phyloP scores from a whole-genome alignment of 352 stramenopile genomes.

The Globisporangium carolinianum region DNA sequence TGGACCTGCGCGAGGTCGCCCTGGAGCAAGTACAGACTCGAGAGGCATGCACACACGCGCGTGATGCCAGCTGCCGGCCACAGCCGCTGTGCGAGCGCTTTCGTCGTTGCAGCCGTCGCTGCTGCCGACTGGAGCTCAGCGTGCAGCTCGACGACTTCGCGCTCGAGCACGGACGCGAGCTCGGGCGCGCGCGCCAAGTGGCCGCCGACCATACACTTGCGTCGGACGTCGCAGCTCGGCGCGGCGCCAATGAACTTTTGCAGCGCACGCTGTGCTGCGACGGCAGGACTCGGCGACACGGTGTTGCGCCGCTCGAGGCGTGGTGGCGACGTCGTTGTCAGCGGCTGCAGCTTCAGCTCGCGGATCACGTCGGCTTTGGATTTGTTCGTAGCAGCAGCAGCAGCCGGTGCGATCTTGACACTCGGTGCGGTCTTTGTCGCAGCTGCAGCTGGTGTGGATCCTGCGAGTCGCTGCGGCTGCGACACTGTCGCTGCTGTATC shows the following conservation, averaged over 20 bases:
- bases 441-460: background rate
- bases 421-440: conserved; percentile 1
- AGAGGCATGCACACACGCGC: conserved; percentile 66
- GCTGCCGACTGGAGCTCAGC: conserved; percentile 61
- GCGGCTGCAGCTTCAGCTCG: conserved; percentile 9
- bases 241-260: conserved; percentile 63
- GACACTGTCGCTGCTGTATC: background rate
- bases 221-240: conserved; percentile 65
- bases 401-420: no score
- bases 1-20: conserved; percentile 53
- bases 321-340: background rate
- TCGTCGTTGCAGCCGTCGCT: conserved; percentile 54
- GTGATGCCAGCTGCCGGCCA: conserved; percentile 81
- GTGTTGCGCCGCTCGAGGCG: conserved; percentile 26
- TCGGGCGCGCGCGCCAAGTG: conserved; percentile 56
- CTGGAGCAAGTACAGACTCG: conserved; percentile 70
- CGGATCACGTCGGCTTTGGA: conserved; percentile 11
- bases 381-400: background rate
- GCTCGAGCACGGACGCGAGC: conserved; percentile 50
- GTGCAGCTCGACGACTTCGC: conserved; percentile 55
- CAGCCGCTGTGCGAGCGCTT: conserved; percentile 43
- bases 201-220: conserved; percentile 67
- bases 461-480: background rate
- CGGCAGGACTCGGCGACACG: conserved; percentile 41
- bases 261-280: conserved; percentile 53